These are phyloP conservation scores for Brassica cretica DNA, from an alignment of 345 rosid species.

Conservation along the genomic window DNA sequence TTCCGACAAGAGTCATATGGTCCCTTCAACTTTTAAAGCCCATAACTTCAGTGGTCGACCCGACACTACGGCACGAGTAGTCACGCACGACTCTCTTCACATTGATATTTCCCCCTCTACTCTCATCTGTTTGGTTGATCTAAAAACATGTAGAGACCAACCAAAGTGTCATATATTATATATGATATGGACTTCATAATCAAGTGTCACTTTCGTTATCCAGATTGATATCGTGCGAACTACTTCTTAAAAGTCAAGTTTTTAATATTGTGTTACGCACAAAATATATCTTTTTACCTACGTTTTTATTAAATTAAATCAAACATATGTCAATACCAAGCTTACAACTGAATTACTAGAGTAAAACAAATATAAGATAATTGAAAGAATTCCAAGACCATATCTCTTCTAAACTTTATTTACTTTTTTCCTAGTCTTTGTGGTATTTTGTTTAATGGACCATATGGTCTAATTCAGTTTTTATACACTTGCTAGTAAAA, in stretches of 20 bases:
- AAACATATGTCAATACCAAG: constrained; percentile 8
- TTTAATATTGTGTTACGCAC: constrained; percentile 5
- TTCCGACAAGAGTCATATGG: constrained; percentile 35
- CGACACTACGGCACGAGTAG: constrained; percentile 41
- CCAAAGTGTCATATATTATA: constrained; percentile 10
- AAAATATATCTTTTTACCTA: constrained; percentile 10
- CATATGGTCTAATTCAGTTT: background rate
- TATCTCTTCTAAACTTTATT: background rate
- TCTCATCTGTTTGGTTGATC: constrained; percentile 26
- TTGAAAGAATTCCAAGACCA: background rate
- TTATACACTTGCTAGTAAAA: background rate
- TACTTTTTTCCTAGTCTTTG: background rate
- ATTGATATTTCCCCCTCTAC: constrained; percentile 27
- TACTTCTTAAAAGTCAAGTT: constrained; percentile 20
- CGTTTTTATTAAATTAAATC: constrained; percentile 7
- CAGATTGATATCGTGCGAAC: constrained; percentile 4
- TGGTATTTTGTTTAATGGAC: background rate
- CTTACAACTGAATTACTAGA: background rate
- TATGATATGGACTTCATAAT: constrained; percentile 20
- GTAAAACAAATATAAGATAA: background rate
- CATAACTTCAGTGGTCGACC: constrained; percentile 42
- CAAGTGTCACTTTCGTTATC: constrained; percentile 23
- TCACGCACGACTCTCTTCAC: constrained; percentile 37
- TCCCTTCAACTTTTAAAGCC: constrained; percentile 30
- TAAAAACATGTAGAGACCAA: constrained; percentile 24